phyloP scores from a whole-genome alignment of 2,329 filamentous ascomycete species.

The Pestalotiopsis sp. region DNA sequence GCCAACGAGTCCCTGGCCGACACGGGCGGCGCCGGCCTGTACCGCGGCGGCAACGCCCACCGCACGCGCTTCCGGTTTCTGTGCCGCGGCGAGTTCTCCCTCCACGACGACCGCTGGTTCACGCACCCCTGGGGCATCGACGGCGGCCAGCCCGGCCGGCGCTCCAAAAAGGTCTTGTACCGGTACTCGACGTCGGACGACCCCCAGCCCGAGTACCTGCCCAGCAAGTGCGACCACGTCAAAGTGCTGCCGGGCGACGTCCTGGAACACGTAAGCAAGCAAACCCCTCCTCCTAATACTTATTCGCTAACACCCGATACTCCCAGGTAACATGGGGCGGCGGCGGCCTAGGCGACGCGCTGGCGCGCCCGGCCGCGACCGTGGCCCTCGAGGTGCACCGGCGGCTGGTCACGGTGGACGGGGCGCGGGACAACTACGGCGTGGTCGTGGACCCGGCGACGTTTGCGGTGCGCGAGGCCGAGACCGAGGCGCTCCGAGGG shows the following conservation, averaged over 20 bases:
- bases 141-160: slow-evolving; percentile 45
- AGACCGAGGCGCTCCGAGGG: slow-evolving; percentile 38
- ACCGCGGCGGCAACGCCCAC: slow-evolving; percentile 51
- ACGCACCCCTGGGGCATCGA: slow-evolving; percentile 52
- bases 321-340: slow-evolving; percentile 45
- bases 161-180: slow-evolving; percentile 46
- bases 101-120: slow-evolving; percentile 53
- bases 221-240: slow-evolving; percentile 51
- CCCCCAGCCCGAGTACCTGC: slow-evolving; percentile 37
- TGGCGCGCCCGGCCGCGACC: slow-evolving; percentile 43
- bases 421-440: slow-evolving; percentile 46
- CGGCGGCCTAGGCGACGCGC: slow-evolving; percentile 49
- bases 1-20: slow-evolving; percentile 50
- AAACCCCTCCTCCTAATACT: no score
- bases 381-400: slow-evolving; percentile 50
- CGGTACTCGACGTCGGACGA: slow-evolving; percentile 38
- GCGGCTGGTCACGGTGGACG: slow-evolving; percentile 44
- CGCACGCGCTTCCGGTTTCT: slow-evolving; percentile 50
- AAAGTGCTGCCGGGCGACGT: slow-evolving; percentile 48
- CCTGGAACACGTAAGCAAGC: slow-evolving; percentile 43
- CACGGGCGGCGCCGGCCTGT: slow-evolving; percentile 49
- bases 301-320: no score
- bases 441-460: slow-evolving; percentile 42
- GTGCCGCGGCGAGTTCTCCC: slow-evolving; percentile 45
- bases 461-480: slow-evolving; percentile 36